Percentiles rank a stretch among this genome's conserved stretches.
Evolutionary conservation across 192 early-diverging fungal species (phyloP).

Genomic region (Coemansia reversa): DNA sequence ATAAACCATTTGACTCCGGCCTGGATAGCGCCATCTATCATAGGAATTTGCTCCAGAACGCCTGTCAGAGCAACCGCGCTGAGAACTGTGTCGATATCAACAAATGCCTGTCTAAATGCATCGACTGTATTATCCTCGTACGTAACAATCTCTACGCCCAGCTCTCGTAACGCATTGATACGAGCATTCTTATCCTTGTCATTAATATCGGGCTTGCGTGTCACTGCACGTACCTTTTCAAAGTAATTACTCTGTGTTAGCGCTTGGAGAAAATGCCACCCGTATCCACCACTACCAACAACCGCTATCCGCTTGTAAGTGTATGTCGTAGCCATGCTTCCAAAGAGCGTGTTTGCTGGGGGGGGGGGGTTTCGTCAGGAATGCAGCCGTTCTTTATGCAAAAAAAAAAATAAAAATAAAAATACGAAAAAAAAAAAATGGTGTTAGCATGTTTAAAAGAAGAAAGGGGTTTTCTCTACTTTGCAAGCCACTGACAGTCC

Average conservation of each 20-base stretch:
- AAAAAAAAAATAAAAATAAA: no score
- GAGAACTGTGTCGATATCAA: slow-evolving; percentile 30
- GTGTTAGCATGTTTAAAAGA: no score
- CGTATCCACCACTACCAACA: slow-evolving; percentile 45
- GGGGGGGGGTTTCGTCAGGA: no score
- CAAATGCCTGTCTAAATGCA: slow-evolving; percentile 22
- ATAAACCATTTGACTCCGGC: slow-evolving; percentile 50
- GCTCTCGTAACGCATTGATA: slow-evolving; percentile 5
- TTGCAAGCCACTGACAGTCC: not conserved
- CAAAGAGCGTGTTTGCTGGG: not conserved
- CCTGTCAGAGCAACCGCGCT: slow-evolving; percentile 33
- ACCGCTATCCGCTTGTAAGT: slow-evolving; percentile 36
- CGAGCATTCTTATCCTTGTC: slow-evolving; percentile 28
- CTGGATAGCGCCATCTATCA: slow-evolving; percentile 41
- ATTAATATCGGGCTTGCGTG: slow-evolving; percentile 10
- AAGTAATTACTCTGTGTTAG: slow-evolving; percentile 18
- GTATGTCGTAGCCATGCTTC: slow-evolving; percentile 1
- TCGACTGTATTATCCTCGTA: slow-evolving; percentile 7
- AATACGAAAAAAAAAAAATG: slow-evolving; percentile 4
- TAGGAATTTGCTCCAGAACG: slow-evolving; percentile 24
- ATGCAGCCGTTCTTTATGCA: no score
- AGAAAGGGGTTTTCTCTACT: not conserved
- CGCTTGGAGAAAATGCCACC: slow-evolving; percentile 30
- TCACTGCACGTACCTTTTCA: slow-evolving; percentile 34
- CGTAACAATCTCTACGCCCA: slow-evolving; percentile 26